Evolutionary conservation across 129 eudicot species (phyloP).

Genomic region (Glebionis coronaria): DNA sequence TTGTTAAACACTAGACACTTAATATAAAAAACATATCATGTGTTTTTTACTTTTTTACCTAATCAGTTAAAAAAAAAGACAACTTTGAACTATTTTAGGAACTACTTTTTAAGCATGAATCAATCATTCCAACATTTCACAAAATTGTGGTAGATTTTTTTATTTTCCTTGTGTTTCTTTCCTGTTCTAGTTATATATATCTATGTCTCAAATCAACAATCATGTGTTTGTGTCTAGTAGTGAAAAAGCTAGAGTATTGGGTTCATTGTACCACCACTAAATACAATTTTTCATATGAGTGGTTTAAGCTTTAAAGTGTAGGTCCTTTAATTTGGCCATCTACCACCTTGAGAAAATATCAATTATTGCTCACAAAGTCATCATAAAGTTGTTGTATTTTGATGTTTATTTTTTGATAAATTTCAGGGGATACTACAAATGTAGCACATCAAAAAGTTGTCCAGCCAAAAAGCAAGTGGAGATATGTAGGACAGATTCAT

Average conservation of each 20-base stretch:
- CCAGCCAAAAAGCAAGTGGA: slow-evolving; percentile 92
- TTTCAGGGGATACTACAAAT: slow-evolving; percentile 84
- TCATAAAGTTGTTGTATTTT: slow-evolving; percentile 15
- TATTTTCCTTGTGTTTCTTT: slow-evolving; percentile 10
- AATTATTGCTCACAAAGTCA: slow-evolving; percentile 20
- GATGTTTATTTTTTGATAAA: not conserved
- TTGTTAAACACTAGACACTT: too few species aligned
- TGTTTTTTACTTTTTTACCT: too few species aligned
- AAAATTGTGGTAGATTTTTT: slow-evolving; percentile 20
- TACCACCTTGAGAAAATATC: slow-evolving; percentile 21
- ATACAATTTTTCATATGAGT: slow-evolving; percentile 19
- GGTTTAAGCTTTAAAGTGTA: slow-evolving; percentile 22
- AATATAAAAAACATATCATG: too few species aligned
- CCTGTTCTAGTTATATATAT: slow-evolving; percentile 10
- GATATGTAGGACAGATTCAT: slow-evolving; percentile 73
- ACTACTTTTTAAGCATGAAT: slow-evolving; percentile 26
- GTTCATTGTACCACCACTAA: slow-evolving; percentile 16
- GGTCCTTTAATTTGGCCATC: slow-evolving; percentile 26
- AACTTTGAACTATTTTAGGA: slow-evolving; percentile 23
- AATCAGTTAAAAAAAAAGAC: too few species aligned
- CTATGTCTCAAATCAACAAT: slow-evolving; percentile 21
- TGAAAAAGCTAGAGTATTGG: slow-evolving; percentile 19
- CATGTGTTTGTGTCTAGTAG: slow-evolving; percentile 25
- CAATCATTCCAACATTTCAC: slow-evolving; percentile 28
- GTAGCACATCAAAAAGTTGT: slow-evolving; percentile 93